phyloP scores from a whole-genome alignment of 2,329 filamentous ascomycete species.

The Pezicula rhizophila region DNA sequence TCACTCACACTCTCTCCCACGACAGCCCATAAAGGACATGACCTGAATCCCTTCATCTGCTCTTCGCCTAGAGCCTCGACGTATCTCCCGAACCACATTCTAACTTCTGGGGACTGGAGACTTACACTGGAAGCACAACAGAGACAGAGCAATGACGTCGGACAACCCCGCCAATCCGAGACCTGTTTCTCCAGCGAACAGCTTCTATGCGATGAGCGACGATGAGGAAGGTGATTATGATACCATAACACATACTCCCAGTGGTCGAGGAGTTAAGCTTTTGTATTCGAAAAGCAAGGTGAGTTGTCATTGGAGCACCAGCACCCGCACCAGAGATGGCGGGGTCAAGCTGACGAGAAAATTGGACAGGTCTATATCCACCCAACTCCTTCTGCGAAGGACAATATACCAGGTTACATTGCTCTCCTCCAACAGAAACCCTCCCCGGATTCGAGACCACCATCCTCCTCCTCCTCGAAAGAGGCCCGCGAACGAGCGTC shows the following conservation, averaged over 20 bases:
- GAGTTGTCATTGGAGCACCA: conserved; percentile 15
- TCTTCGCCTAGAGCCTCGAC: background rate
- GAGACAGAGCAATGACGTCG: conserved; percentile 22
- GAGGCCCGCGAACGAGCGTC: conserved; percentile 43
- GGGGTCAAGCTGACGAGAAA: conserved; percentile 18
- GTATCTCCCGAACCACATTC: too few relatives aligned
- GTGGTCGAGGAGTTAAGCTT: conserved; percentile 81
- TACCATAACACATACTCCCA: conserved; percentile 76
- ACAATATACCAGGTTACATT: conserved; percentile 93
- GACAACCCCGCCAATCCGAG: conserved; percentile 16
- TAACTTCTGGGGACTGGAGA: background rate
- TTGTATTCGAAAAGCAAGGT: conserved; percentile 97
- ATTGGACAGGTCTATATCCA: conserved; percentile 79
- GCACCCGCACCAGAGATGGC: conserved; percentile 1
- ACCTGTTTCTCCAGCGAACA: conserved; percentile 68
- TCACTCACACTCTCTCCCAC: background rate
- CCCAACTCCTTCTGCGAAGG: conserved; percentile 84
- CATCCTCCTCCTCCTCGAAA: conserved; percentile 28
- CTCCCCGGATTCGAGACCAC: conserved; percentile 25
- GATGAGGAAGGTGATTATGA: conserved; percentile 94
- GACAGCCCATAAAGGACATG: background rate
- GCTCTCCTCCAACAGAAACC: conserved; percentile 87
- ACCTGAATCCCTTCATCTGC: background rate
- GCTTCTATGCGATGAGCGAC: conserved; percentile 94
- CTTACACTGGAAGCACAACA: background rate